Base-by-base conservation (phyloP, 1,284 basidiomycete genomes). In the Ceratobasidium sp. region DNA sequence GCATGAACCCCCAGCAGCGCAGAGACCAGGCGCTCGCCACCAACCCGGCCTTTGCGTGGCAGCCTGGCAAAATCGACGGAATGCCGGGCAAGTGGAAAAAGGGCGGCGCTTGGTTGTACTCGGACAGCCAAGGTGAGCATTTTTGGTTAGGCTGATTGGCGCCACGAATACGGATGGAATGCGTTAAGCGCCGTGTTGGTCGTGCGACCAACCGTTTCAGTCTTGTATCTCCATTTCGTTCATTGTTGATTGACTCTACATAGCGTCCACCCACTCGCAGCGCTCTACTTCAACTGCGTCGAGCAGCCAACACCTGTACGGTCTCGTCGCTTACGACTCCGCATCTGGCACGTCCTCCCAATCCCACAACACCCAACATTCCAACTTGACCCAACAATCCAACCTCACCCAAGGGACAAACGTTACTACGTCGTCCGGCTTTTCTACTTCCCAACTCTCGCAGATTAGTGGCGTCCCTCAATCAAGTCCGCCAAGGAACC, bases 261-360 rank as follows among this genome's bases (percentile, higher is more conserved):
- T 15, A 76, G 72, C 61, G 7, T 76, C 72, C 12, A 64, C 72
- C 10, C 61, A 46, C 9, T 76, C 72, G 3, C 72, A 76, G 72
- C 72, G 72, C 33, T 76, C 72, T 3, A 64, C 61, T 18, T 76
- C 72, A 20, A 76, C 72, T 1, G 60, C 71, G 1, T 76, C 72
- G 9, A 76, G 72, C 61, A 76, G 72, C 49, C 72, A 76, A 56
- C 72, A 76, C n/a, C 60, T 76, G 42, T 76, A 76, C 46, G 72
- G 72, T 10, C 72, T 76, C 46, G 72, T 76, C 51, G 72, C 72
- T 1, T 76, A 76, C 42, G 72, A 76, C 23, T 76, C 72, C 7
- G 72, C 61, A 4, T 76, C 72, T 18, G 61, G 60, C 26, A 64
- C 72, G 33, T 26, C 42, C 40, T 33, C 46, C 5, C 46, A 64